Percentiles rank a stretch among this genome's conserved stretches.
phyloP scores from a whole-genome alignment of 768 basidiomycete species.

The Pleurotus citrinopileatus region DNA sequence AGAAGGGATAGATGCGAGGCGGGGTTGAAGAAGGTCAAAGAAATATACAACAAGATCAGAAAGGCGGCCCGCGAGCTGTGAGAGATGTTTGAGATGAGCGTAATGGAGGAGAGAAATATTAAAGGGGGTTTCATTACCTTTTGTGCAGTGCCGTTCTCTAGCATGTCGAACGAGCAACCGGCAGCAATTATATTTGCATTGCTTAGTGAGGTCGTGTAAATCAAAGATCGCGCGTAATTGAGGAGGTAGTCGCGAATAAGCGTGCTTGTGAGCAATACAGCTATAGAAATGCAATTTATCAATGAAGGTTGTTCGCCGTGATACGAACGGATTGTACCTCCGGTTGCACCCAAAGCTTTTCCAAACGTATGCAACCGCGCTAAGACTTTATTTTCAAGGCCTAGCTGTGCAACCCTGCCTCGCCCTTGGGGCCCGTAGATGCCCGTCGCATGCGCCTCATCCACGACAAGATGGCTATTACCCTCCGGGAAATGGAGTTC shows the following conservation, averaged over 20 bases:
- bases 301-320: neutral
- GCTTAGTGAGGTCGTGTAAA: conserved; percentile 88
- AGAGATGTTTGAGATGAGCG: neutral
- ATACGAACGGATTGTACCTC: conserved; percentile 52
- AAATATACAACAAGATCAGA: conserved; percentile 43
- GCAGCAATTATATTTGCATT: conserved; percentile 74
- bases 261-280: conserved; percentile 71
- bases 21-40: conserved; percentile 27
- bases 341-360: conserved; percentile 82
- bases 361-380: conserved; percentile 90
- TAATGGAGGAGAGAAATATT: neutral
- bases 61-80: conserved; percentile 34
- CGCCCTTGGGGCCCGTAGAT: conserved; percentile 78
- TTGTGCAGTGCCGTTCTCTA: conserved; percentile 64
- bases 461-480: conserved; percentile 77
- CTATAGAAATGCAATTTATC: conserved; percentile 28
- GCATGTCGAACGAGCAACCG: conserved; percentile 76
- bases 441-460: conserved; percentile 94
- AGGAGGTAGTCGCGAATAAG: conserved; percentile 81
- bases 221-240: conserved; percentile 89
- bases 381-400: conserved; percentile 68
- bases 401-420: conserved; percentile 70
- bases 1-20: conserved; percentile 28
- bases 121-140: conserved; percentile 35
- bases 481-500: conserved; percentile 58